A percentile compares a stretch with the other conserved stretches of the same genome.
Conservation (phyloP, 106 monocot genomes). For the Cymbidium sinense region DNA sequence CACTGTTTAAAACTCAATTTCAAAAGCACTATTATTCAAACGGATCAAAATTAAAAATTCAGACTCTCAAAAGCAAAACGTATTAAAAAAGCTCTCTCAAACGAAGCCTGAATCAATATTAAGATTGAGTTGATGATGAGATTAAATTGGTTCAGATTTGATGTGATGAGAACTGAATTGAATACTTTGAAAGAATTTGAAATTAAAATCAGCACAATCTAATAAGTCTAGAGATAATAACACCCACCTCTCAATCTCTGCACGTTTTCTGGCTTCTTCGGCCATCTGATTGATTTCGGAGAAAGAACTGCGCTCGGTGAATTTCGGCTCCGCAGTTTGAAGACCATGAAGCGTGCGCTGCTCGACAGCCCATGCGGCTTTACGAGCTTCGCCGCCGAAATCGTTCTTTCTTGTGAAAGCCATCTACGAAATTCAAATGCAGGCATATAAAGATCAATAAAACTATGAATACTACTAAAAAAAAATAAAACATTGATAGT, state of each 20-base stretch:
- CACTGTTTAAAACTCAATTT: no score
- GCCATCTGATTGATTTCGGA: conserved; percentile 49
- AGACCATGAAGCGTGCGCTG: conserved; percentile 48
- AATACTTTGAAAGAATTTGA: no score
- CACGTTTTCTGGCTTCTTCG: conserved; percentile 46
- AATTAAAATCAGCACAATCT: no score
- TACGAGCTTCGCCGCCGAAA: conserved; percentile 38
- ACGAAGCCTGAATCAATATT: no score
- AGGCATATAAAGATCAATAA: neutral
- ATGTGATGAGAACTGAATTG: no score
- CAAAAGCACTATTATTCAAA: no score
- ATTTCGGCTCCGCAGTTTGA: conserved; percentile 19
- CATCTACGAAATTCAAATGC: conserved; percentile 16
- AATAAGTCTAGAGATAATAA: no score
- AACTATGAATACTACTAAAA: neutral
- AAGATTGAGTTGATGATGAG: neutral
- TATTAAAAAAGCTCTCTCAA: no score
- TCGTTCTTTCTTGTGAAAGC: conserved; percentile 39
- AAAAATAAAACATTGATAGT: neutral
- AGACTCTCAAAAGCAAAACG: no score
- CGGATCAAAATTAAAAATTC: no score
- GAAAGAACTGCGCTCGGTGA: conserved; percentile 17
- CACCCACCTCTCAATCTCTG: conserved; percentile 43
- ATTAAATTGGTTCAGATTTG: no score
- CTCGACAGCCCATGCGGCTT: conserved; percentile 45